Conservation (phyloP, 352 stramenopile species). For the Phytophthora vignae region DNA sequence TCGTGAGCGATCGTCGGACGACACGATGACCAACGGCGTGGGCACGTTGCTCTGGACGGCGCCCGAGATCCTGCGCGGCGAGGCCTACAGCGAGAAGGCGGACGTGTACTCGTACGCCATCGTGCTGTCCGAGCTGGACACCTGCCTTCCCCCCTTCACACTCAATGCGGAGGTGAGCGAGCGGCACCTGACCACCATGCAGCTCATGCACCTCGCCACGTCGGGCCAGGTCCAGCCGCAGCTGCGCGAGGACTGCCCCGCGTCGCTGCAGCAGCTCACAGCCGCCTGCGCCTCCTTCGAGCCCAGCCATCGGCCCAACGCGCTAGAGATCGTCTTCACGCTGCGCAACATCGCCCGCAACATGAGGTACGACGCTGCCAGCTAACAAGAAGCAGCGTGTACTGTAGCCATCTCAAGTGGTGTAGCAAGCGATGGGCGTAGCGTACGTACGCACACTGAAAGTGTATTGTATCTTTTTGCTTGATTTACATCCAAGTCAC, state of each 20-base stretch:
- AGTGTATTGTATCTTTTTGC: conserved; percentile 20
- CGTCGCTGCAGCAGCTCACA: conserved; percentile 44
- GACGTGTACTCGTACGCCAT: conserved; percentile 77
- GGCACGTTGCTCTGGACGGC: conserved; percentile 71
- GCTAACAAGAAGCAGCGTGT: neutral
- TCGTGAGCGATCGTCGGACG: conserved; percentile 58
- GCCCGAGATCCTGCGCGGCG: conserved; percentile 62
- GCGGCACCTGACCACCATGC: conserved; percentile 53
- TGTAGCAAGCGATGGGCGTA: neutral
- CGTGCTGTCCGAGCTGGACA: conserved; percentile 71
- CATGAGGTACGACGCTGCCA: conserved; percentile 22
- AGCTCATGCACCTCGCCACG: conserved; percentile 64
- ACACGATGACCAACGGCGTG: conserved; percentile 75
- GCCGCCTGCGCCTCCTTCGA: conserved; percentile 42
- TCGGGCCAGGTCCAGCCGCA: conserved; percentile 50
- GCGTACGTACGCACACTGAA: too few relatives aligned
- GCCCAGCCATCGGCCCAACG: conserved; percentile 49
- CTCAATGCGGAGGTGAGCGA: conserved; percentile 59
- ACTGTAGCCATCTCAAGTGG: conserved; percentile 12
- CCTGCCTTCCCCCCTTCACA: conserved; percentile 58
- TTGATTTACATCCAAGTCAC: conserved; percentile 5
- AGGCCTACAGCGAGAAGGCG: conserved; percentile 62
- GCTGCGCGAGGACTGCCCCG: conserved; percentile 49
- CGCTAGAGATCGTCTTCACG: conserved; percentile 60
- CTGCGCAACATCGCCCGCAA: conserved; percentile 43